Base-by-base conservation (phyloP, 2,329 filamentous ascomycete genomes). In the Apiospora malaysiana region DNA sequence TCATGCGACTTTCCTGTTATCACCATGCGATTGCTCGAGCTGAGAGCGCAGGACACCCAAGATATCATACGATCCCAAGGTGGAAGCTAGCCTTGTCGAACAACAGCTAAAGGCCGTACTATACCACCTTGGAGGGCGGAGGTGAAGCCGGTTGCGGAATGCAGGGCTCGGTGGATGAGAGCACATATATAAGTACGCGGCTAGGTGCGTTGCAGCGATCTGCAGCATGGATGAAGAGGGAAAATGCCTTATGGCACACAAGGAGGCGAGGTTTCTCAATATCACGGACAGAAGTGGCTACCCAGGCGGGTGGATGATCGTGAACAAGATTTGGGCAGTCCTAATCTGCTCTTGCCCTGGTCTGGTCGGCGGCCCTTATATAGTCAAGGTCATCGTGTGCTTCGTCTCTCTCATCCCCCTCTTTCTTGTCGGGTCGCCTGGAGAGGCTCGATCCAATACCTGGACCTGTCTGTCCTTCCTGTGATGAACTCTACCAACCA, bases 151-250 rank as follows among this genome's bases (percentile, higher is more conserved):
- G 18, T 6, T 32, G 51, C 21, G 56, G 8, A 9, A 23, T 21
- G 56, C 37, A 63, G 56, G 18, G 3, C 37, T 40, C 18, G 21
- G 9, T n/a, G 21, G 32, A 40, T n/a, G 56, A 40, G 32, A 37
- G 32, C 16, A n/a, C 18, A 56, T 56, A 56, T 45, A 46, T 27
- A 40, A 56, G 67, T 56, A 37, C 47, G 42, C 67, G 67, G 67
- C 45, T 68, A 68, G 67, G 46, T 68, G 67, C 67, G 46, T 56
- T 25, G 27, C 45, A 21, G 32, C 14, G 32, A 63, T 63, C 56
- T 63, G 32, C 56, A 63, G 21, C 37, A 23, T 63, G 21, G 32
- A 63, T 63, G 56, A 63, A 63, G n/a, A 40, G 56, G 56, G 27
- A 21, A n/a, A 40, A 63, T 63, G 32, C 56, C 37, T 32, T 37